phyloP scores from a whole-genome alignment of 1,284 basidiomycete genomes.

The Ceraceosorus bombacis region DNA sequence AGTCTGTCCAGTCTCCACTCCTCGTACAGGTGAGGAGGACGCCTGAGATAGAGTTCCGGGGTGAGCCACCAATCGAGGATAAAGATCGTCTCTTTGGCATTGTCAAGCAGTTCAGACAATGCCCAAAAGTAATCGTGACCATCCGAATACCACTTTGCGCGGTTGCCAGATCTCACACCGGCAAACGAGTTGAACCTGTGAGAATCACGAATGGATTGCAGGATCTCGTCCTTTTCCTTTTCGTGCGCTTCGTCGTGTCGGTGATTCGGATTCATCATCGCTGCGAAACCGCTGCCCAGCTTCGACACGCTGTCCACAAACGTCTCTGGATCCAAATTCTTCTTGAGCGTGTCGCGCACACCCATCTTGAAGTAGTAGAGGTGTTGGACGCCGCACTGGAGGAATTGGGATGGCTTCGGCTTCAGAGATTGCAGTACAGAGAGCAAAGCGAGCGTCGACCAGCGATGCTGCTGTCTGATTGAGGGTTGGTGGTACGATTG shows the following conservation, averaged over 20 bases:
- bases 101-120: conserved; percentile 47
- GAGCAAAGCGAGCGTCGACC: conserved; percentile 5
- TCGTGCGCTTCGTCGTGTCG: conserved; percentile 65
- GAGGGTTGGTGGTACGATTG: no score
- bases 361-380: conserved; percentile 10
- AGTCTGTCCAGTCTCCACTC: conserved; percentile 80
- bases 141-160: conserved; percentile 68
- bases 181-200: conserved; percentile 85
- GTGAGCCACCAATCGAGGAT: conserved; percentile 58
- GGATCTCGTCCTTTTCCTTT: conserved; percentile 60
- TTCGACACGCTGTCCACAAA: conserved; percentile 11
- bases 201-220: conserved; percentile 63
- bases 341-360: conserved; percentile 15
- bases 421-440: not conserved
- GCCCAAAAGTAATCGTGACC: conserved; percentile 78
- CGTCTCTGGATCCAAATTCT: conserved; percentile 15
- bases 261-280: conserved; percentile 51
- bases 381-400: not conserved
- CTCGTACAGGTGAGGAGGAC: conserved; percentile 71
- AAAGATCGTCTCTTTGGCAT: conserved; percentile 16
- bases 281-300: conserved; percentile 8
- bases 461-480: not conserved
- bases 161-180: conserved; percentile 59
- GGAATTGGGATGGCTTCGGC: not conserved
- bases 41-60: conserved; percentile 79